Evolutionary conservation across 495 filamentous ascomycete species (phyloP).

Genomic region (Parathielavia appendiculata): DNA sequence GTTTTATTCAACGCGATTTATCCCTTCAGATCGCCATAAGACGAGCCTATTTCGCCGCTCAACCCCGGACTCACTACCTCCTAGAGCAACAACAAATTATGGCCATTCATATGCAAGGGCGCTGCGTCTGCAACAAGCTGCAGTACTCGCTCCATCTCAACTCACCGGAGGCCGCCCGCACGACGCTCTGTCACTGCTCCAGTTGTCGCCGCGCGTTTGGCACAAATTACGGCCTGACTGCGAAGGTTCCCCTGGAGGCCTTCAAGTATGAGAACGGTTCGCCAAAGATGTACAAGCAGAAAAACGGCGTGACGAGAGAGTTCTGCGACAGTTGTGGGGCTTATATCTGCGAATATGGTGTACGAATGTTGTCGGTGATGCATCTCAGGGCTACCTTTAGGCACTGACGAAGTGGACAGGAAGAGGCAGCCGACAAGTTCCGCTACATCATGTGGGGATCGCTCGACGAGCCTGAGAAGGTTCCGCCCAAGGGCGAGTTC

Average conservation of each 20-base stretch:
- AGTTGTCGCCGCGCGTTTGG: slow-evolving; percentile 63
- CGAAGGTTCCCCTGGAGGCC: slow-evolving; percentile 43
- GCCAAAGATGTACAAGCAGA: slow-evolving; percentile 25
- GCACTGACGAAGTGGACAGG: slow-evolving; percentile 30
- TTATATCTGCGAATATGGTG: slow-evolving; percentile 60
- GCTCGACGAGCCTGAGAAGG: slow-evolving; percentile 54
- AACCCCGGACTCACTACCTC: not conserved
- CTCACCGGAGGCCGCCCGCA: slow-evolving; percentile 45
- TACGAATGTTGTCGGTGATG: slow-evolving; percentile 30
- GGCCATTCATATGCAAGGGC: slow-evolving; percentile 19
- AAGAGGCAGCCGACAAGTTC: slow-evolving; percentile 52
- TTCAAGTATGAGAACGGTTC: slow-evolving; percentile 24
- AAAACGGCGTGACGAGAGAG: slow-evolving; percentile 42
- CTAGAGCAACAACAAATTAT: not conserved
- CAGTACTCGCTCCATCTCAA: slow-evolving; percentile 23
- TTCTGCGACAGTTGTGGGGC: slow-evolving; percentile 61
- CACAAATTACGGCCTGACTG: slow-evolving; percentile 57
- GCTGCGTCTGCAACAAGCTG: slow-evolving; percentile 23
- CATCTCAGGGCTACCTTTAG: too few species aligned
- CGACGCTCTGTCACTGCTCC: slow-evolving; percentile 59
- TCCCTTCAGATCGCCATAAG: not conserved
- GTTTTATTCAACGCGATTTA: not conserved
- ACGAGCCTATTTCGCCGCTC: not conserved
- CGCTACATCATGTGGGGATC: slow-evolving; percentile 61
- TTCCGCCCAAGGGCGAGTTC: slow-evolving; percentile 67